A percentile compares a stretch with the other conserved stretches of the same genome.
Evolutionary conservation across 2,329 filamentous ascomycete species (phyloP).

Genomic region (Pseudogymnoascus sp.): DNA sequence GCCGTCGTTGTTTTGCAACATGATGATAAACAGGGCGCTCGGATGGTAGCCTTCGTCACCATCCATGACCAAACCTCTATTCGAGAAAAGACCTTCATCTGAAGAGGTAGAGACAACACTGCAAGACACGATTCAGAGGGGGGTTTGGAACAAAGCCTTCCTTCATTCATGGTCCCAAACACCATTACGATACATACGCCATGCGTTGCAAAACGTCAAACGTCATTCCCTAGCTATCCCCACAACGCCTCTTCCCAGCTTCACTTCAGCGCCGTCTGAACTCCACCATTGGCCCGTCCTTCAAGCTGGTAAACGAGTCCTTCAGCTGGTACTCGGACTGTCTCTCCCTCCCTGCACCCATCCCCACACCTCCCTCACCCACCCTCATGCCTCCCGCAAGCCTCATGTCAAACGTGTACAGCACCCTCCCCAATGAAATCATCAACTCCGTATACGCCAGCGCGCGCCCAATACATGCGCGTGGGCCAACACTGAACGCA

Average conservation of each 20-base stretch:
- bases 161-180: no score
- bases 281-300: slow-evolving; percentile 63
- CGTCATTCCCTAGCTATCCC: neutral
- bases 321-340: slow-evolving; percentile 58
- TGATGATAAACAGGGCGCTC: no score
- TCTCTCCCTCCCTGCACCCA: slow-evolving; percentile 49
- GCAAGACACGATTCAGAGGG: no score
- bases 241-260: neutral
- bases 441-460: slow-evolving; percentile 24
- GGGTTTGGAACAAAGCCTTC: no score
- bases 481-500: slow-evolving; percentile 24
- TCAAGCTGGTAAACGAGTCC: slow-evolving; percentile 67
- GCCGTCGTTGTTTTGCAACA: no score
- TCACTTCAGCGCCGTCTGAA: slow-evolving; percentile 33
- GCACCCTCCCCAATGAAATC: slow-evolving; percentile 20
- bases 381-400: slow-evolving; percentile 33
- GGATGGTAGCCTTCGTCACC: no score
- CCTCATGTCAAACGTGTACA: slow-evolving; percentile 19
- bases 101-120: no score
- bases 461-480: slow-evolving; percentile 24
- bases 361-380: slow-evolving; percentile 42
- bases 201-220: neutral
- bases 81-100: no score
- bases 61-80: no score
- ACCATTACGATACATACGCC: neutral